phyloP scores from a whole-genome alignment of 2,329 filamentous ascomycete species.

The Cytospora piceicola region DNA sequence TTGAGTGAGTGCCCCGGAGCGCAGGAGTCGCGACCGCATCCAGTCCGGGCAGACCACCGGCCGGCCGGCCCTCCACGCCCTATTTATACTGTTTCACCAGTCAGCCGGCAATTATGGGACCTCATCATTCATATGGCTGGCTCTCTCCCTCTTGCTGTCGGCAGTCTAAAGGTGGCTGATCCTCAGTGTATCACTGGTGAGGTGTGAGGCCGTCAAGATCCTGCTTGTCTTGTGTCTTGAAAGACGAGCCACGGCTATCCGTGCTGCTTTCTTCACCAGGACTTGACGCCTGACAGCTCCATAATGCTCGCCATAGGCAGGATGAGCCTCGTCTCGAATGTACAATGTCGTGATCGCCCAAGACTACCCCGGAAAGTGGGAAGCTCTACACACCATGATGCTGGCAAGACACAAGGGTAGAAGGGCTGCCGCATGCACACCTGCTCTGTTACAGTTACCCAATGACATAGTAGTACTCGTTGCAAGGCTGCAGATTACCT shows the following conservation, averaged over 20 bases:
- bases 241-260: too few relatives aligned
- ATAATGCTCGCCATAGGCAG: neutral
- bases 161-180: neutral
- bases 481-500: neutral
- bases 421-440: neutral
- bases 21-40: neutral
- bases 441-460: neutral
- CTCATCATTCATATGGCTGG: neutral
- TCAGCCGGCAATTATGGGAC: neutral
- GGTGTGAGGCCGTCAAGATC: neutral
- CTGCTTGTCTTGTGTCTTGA: neutral
- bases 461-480: neutral
- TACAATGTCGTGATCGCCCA: too few relatives aligned
- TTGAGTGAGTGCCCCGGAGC: neutral
- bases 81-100: constrained; percentile 13
- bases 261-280: too few relatives aligned
- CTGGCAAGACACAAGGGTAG: neutral
- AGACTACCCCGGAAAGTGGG: neutral
- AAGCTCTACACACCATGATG: neutral
- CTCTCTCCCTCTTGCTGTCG: neutral
- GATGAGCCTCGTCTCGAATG: too few relatives aligned
- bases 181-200: neutral
- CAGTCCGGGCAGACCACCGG: constrained; percentile 22
- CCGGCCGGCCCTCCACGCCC: constrained; percentile 19
- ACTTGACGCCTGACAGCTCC: neutral